Evolutionary conservation across 805 yeast species (phyloP), one percentile per base, ranked within the genome.

Genomic region (Phaffomyces antillensis): DNA sequence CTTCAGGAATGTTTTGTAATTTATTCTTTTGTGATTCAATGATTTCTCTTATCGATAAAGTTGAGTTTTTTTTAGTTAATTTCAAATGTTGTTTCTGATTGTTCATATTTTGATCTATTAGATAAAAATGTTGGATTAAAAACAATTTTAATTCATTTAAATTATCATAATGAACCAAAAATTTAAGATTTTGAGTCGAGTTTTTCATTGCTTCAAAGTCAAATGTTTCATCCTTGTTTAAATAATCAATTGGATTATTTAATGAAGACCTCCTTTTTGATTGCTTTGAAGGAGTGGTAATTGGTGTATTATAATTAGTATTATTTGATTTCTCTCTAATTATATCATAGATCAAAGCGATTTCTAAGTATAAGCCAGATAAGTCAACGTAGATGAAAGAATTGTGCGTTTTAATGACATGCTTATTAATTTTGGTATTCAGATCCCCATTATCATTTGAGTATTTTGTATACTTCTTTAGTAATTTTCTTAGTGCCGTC

Each of bases 401-500:
- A 26, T 71, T 69, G 0, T 71, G 70, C 46, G 76, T 72, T 9
- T 64, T 58, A 36, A 72, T 61, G 26, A 75, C 57, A 24, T 57
- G 56, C 32, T 58, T 53, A 44, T 66, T 69, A 37, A 59, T 50
- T 18, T 41, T 37, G 55, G 60, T 35, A 52, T 56, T 45, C 46
- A 52, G 25, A 44, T 51, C 52, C 12, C 64, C 62, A 23, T 58
- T 55, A 26, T 66, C 63, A 2, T 56, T 40, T 4, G 75, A 68
- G 60, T 75, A 73, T 47, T 74, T 72, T 34, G 70, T 64, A 56
- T 69, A 83, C 59, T 87, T 86, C 65, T 87, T 86, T 55, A 86
- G 68, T 41, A 86, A 72, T 64, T 86, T 86, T 49, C 81, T 71
- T 40, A 84, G 70, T 7, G 80, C 95, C 3, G 87, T 79, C 55